Evolutionary conservation across 1,284 basidiomycete genomes (phyloP).

Genomic region (Coniferiporia weirii): DNA sequence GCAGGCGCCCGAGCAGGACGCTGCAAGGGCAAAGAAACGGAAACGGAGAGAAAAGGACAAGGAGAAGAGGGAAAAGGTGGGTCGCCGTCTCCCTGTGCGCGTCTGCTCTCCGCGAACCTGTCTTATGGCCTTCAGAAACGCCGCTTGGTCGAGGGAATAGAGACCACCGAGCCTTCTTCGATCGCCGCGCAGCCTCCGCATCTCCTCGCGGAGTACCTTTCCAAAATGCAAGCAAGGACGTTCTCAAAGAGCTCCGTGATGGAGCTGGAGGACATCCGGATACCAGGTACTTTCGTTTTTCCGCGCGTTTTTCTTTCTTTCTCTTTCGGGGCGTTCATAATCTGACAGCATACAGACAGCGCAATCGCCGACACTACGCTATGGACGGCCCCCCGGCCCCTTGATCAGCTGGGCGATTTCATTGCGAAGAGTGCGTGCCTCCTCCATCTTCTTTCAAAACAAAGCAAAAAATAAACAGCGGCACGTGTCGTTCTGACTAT

Average conservation of each 20-base stretch:
- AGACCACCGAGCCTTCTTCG: constrained; percentile 39
- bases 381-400: constrained; percentile 64
- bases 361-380: constrained; percentile 67
- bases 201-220: constrained; percentile 54
- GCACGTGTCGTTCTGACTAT: too few species aligned
- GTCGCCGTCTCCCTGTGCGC: constrained; percentile 19
- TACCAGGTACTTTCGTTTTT: constrained; percentile 52
- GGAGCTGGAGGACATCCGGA: constrained; percentile 66
- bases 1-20: constrained; percentile 22
- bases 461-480: too few species aligned
- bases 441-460: too few species aligned
- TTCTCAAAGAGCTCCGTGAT: constrained; percentile 60
- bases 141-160: constrained; percentile 47
- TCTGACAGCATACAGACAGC: constrained; percentile 56
- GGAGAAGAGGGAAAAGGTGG: constrained; percentile 58
- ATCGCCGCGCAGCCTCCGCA: constrained; percentile 51
- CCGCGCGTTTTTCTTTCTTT: constrained; percentile 9
- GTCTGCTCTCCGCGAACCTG: constrained; percentile 16
- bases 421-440: constrained; percentile 54
- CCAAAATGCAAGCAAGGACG: constrained; percentile 56
- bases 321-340: constrained; percentile 28
- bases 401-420: constrained; percentile 67
- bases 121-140: constrained; percentile 42
- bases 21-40: constrained; percentile 48
- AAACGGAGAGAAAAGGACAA: constrained; percentile 70